Evolutionary conservation across 1,284 basidiomycete genomes (phyloP), one percentile per base, ranked within the genome.

Genomic region (Ceratobasidium sp.): DNA sequence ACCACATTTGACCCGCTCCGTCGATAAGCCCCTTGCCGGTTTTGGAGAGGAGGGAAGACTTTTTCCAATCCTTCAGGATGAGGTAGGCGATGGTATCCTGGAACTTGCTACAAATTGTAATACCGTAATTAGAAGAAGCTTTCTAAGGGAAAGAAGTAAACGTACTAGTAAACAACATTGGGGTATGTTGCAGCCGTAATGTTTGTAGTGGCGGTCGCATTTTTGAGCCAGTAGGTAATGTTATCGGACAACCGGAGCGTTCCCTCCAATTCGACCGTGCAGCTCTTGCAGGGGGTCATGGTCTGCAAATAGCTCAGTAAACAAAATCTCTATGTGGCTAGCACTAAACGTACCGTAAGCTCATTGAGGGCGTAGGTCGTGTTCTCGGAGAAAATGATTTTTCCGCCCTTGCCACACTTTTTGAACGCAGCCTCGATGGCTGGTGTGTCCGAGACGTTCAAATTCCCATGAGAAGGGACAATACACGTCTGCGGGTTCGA

Each of bases 391-490:
- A 74, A 71, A 13, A 74, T 63, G 43, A 74, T 74, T 6, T 38
- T 50, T 6, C 73, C 73, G 35, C 67, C 66, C 38, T 71, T 70
- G 21, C 73, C 73, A 35, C 73, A 74, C 28, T 71, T 62, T 21
- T 70, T 57, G 67, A 74, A 74, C 26, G 73, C 67, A 7, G 59
- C 44, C 14, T 46, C 46, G 38, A 74, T 59, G 9, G 73, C 73
- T 13, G 73, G 73, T 4, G 64, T 67, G 32, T 74, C 73, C 46
- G 66, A 71, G 1, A 71, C 30, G 57, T 55, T 63, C 26, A 59
- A 28, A 28, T 71, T 71, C 32, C 55, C 55, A 46, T 71, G n/a
- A 14, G 67, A 71, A 50, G 67, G 67, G 18, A 71, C 55, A 23
- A 71, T 41, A 41, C 67, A 71, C 9, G 55, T 71, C 38, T 59